phyloP scores from a whole-genome alignment of 208 protist species.

The Trypanosoma cruzi region DNA sequence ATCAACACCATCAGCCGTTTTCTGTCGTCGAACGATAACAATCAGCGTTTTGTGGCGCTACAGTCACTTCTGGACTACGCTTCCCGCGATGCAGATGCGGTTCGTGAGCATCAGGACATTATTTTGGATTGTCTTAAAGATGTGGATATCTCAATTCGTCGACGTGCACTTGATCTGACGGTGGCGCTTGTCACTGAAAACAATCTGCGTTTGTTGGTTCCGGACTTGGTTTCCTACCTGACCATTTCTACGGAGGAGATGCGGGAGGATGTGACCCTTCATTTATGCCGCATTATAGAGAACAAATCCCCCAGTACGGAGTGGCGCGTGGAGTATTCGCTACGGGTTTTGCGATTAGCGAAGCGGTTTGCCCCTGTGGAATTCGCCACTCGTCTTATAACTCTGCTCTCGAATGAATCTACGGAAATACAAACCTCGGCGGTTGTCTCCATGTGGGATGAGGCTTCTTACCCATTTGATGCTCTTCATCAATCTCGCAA shows the following conservation, averaged over 20 bases:
- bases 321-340: slow-evolving; percentile 97
- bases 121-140: slow-evolving; percentile 98
- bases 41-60: slow-evolving; percentile 98
- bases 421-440: slow-evolving; percentile 91
- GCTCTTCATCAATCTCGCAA: slow-evolving; percentile 78
- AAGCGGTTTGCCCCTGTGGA: slow-evolving; percentile 62
- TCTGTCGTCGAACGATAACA: slow-evolving; percentile 97
- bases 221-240: slow-evolving; percentile 96
- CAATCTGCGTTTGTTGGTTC: slow-evolving; percentile 95
- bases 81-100: slow-evolving; percentile 76
- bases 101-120: slow-evolving; percentile 93
- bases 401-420: slow-evolving; percentile 81
- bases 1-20: slow-evolving; percentile 99
- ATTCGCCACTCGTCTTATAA: slow-evolving; percentile 87
- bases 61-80: slow-evolving; percentile 94
- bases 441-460: slow-evolving; percentile 90
- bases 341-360: slow-evolving; percentile 91
- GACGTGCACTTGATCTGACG: slow-evolving; percentile 96
- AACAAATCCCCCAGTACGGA: slow-evolving; percentile 92
- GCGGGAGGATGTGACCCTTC: slow-evolving; percentile 91
- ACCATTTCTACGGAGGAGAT: slow-evolving; percentile 93
- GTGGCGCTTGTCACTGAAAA: slow-evolving; percentile 96
- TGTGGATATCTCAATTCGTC: slow-evolving; percentile 96
- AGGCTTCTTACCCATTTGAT: slow-evolving; percentile 76
- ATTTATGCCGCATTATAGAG: slow-evolving; percentile 94